Evolutionary conservation across 352 stramenopile genomes (phyloP).

Genomic region (Pythium insidiosum): DNA sequence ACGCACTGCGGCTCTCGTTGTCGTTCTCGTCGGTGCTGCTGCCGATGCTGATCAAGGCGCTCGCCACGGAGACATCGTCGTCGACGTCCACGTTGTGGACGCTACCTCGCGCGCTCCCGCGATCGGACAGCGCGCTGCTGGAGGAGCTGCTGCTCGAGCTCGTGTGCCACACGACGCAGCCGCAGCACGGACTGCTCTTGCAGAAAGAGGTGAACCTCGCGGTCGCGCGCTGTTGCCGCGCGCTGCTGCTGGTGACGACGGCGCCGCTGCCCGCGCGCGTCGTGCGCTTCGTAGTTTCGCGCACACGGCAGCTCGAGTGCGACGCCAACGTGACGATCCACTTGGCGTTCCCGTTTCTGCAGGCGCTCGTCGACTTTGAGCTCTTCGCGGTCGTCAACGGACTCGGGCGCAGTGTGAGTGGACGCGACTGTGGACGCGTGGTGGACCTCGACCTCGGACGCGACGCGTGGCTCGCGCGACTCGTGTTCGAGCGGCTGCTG

Average conservation of each 20-base stretch:
- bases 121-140: slow-evolving; percentile 30
- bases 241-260: slow-evolving; percentile 42
- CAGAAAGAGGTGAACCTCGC: slow-evolving; percentile 68
- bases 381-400: slow-evolving; percentile 59
- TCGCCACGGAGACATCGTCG: slow-evolving; percentile 13
- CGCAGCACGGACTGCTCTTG: slow-evolving; percentile 28
- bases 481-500: slow-evolving; percentile 44
- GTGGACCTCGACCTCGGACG: not conserved
- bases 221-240: slow-evolving; percentile 42
- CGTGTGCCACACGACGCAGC: slow-evolving; percentile 20
- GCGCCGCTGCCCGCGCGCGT: slow-evolving; percentile 33
- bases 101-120: slow-evolving; percentile 5
- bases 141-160: slow-evolving; percentile 39
- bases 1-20: slow-evolving; percentile 39
- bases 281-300: slow-evolving; percentile 33
- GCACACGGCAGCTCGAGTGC: slow-evolving; percentile 22
- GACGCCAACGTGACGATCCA: slow-evolving; percentile 53
- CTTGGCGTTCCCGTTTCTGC: slow-evolving; percentile 59
- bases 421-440: not conserved
- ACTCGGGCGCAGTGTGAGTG: slow-evolving; percentile 6
- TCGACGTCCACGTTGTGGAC: too few species aligned
- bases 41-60: slow-evolving; percentile 59
- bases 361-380: slow-evolving; percentile 61
- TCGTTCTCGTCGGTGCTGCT: slow-evolving; percentile 45
- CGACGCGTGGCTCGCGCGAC: slow-evolving; percentile 38